These are phyloP conservation scores for Diaporthe ampelina DNA, from an alignment of 2,329 filamentous ascomycete species.

Conservation along the genomic window DNA sequence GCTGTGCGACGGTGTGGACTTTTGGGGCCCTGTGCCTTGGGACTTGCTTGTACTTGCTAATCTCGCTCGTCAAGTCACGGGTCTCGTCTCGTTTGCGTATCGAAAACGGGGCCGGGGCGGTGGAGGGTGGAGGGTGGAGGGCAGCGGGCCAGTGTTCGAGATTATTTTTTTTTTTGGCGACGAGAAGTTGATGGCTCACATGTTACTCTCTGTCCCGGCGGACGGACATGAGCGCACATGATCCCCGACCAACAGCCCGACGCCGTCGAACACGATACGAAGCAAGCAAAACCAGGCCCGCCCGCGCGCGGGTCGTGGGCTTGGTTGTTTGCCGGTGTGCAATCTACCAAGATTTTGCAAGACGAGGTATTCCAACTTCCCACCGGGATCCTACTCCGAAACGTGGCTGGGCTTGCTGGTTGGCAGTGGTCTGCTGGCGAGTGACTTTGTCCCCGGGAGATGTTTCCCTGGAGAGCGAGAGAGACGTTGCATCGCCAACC, in stretches of 20 bases:
- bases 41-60: constrained; percentile 9
- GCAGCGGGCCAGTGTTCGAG: not conserved
- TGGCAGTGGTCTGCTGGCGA: too few species aligned
- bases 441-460: too few species aligned
- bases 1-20: not conserved
- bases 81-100: constrained; percentile 13
- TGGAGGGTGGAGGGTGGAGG: not conserved
- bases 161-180: not conserved
- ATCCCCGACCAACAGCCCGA: constrained; percentile 12
- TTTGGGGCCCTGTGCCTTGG: not conserved
- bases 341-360: constrained; percentile 3
- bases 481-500: constrained; percentile 22
- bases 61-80: constrained; percentile 13
- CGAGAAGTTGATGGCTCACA: constrained; percentile 16
- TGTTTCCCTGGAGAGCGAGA: too few species aligned
- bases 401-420: not conserved
- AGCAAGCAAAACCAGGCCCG: not conserved
- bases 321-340: not conserved
- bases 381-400: constrained; percentile 30
- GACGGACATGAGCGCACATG: constrained; percentile 10
- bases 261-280: constrained; percentile 5
- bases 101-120: constrained; percentile 4
- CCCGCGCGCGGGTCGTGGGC: not conserved
- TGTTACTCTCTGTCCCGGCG: not conserved
- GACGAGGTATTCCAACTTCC: not conserved